phyloP scores from a whole-genome alignment of 192 early-diverging fungal species.

The Coemansia sp. region DNA sequence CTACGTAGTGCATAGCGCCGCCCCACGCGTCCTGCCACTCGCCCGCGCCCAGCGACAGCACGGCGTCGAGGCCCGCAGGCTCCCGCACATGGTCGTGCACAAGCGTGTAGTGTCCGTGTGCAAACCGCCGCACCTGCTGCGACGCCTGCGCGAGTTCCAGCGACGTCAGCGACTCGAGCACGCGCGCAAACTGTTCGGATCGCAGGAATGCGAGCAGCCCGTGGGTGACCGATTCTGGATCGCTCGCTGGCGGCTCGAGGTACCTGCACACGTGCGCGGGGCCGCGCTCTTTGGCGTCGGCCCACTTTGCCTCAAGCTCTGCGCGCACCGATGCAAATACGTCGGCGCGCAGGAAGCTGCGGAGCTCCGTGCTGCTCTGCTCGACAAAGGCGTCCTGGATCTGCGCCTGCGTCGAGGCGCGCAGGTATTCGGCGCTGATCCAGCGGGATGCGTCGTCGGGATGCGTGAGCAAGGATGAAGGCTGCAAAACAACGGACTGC shows the following conservation, averaged over 20 bases:
- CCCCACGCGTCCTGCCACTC: slow-evolving; percentile 55
- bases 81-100: slow-evolving; percentile 61
- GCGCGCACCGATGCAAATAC: not conserved
- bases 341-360: slow-evolving; percentile 22
- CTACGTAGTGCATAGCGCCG: slow-evolving; percentile 60
- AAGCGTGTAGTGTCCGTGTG: slow-evolving; percentile 59
- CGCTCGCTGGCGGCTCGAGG: slow-evolving; percentile 1
- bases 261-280: slow-evolving; percentile 57
- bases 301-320: slow-evolving; percentile 20
- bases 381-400: slow-evolving; percentile 52
- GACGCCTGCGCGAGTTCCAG: slow-evolving; percentile 13
- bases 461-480: not conserved
- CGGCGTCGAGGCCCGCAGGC: slow-evolving; percentile 54
- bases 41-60: slow-evolving; percentile 19
- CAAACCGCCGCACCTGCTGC: slow-evolving; percentile 51
- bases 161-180: slow-evolving; percentile 20
- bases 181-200: slow-evolving; percentile 23
- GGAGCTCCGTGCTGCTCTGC: slow-evolving; percentile 43
- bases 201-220: slow-evolving; percentile 14
- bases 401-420: slow-evolving; percentile 15
- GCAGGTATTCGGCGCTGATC: slow-evolving; percentile 54
- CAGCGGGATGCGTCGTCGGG: slow-evolving; percentile 19
- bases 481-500: slow-evolving; percentile 7
- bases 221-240: not conserved
- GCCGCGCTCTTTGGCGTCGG: slow-evolving; percentile 29